Base-by-base conservation (phyloP, 306 rosid genomes). In the Medicago ruthenica region DNA sequence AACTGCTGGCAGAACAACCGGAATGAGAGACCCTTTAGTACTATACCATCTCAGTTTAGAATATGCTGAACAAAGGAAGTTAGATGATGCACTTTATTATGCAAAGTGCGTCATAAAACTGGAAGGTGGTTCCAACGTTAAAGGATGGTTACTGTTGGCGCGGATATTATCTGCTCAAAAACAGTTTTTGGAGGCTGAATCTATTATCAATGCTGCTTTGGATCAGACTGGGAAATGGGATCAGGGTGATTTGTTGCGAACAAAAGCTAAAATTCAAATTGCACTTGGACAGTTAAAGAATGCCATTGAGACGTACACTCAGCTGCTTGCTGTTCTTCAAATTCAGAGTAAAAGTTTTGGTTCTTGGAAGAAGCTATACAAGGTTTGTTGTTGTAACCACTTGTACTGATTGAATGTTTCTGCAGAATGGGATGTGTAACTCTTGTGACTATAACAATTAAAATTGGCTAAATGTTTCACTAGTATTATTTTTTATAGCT, bases 171-270 rank as follows among this genome's bases (percentile, higher is more conserved):
- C 98, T 3, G 98, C 97, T 73, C 86, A 88, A 63, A 84, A 72
- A 82, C 81, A 70, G 83, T 89, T 80, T 77, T 50, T 76, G 75
- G 99, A 92, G 63, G 92, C 96, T 6, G 91, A 96, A 79, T 79
- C 86, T 71, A 51, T 96, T 41, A 78, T 96, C 17, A 76, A 90
- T 68, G 90, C 93, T 83, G 99, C 97, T 79, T 79, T 96, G 87
- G 97, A 96, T 73, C 93, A 92, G 85, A 89, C 97, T 53, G 96
- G 91, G 75, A 90, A 90, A 85, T 96, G 99, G 99, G 93, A 96
- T 67, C 98, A 86, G 82, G 93, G 91, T 67, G 88, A 89, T 65
- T 79, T 92, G 80, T 82, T 92, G 87, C 89, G 88, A 75, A 89
- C 93, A 21, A 96, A 90, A 88, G 99, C 97, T 44, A 92, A 96